phyloP scores from a whole-genome alignment of 306 rosid species.

The Cicer pinnatifidum region DNA sequence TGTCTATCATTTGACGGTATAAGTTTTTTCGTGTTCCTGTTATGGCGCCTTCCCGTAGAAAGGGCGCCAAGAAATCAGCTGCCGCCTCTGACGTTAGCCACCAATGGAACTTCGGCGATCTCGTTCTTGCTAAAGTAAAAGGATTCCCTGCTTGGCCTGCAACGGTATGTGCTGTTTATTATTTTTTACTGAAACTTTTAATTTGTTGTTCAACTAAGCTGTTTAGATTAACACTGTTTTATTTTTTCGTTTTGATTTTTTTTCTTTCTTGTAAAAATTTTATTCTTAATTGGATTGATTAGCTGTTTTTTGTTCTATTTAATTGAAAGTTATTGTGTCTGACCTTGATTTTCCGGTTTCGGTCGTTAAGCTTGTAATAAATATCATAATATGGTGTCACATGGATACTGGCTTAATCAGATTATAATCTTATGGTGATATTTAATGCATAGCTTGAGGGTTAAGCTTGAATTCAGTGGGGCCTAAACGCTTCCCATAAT shows the following conservation, averaged over 20 bases:
- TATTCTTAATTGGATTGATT: background rate
- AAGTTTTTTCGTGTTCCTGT: slow-evolving; percentile 26
- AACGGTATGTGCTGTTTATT: slow-evolving; percentile 51
- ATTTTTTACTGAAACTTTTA: background rate
- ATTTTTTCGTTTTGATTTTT: background rate
- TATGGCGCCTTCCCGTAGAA: slow-evolving; percentile 89
- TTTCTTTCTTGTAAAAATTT: background rate
- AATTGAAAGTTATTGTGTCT: background rate
- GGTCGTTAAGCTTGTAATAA: background rate
- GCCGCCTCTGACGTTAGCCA: slow-evolving; percentile 75
- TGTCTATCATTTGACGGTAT: slow-evolving; percentile 32
- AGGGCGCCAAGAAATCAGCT: slow-evolving; percentile 73
- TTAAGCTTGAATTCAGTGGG: background rate
- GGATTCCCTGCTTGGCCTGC: slow-evolving; percentile 99
- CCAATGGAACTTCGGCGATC: slow-evolving; percentile 95
- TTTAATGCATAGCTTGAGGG: background rate
- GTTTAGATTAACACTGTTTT: slow-evolving; percentile 37
- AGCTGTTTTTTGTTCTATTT: background rate
- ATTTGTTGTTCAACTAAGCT: slow-evolving; percentile 4
- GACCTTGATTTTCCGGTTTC: slow-evolving; percentile 26
- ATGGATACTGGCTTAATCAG: background rate
- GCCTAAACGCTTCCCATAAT: background rate
- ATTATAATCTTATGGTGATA: slow-evolving; percentile 13
- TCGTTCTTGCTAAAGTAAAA: slow-evolving; percentile 91
- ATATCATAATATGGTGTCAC: background rate